Conservation (phyloP, 1,284 basidiomycete genomes). For the Porodaedalea pini region DNA sequence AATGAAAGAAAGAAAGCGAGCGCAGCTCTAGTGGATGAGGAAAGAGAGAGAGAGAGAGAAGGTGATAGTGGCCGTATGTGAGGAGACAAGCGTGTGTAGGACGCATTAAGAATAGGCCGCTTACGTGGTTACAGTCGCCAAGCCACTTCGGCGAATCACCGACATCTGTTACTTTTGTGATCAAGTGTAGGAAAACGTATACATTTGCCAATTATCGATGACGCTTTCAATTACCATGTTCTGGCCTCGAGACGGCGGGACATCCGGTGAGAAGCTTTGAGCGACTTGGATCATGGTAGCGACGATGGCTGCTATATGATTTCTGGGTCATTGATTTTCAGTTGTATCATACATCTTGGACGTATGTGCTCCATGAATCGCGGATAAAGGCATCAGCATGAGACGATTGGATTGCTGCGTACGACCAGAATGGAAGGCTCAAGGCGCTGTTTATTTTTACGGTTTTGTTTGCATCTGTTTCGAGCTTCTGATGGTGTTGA, state of each 20-base stretch:
- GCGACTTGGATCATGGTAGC: not conserved
- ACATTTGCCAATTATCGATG: not conserved
- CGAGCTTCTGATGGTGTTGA: not conserved
- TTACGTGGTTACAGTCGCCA: constrained; percentile 15
- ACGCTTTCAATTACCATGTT: not conserved
- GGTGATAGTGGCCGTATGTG: constrained; percentile 26
- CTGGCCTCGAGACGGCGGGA: not conserved
- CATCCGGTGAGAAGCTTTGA: not conserved
- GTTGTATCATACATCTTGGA: not conserved
- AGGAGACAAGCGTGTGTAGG: constrained; percentile 32
- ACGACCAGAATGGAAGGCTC: too few relatives aligned
- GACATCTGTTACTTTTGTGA: not conserved
- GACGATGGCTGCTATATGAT: not conserved
- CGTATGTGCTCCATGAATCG: too few relatives aligned
- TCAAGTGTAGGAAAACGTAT: not conserved
- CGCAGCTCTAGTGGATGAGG: constrained; percentile 30
- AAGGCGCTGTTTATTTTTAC: not conserved
- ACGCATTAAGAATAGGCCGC: constrained; percentile 48
- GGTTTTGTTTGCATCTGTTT: not conserved
- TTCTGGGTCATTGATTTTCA: not conserved
- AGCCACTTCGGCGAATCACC: constrained; percentile 1
- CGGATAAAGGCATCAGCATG: too few relatives aligned
- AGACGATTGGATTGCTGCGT: too few relatives aligned
- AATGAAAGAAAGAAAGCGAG: constrained; percentile 26
- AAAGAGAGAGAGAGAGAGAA: constrained; percentile 27